These are phyloP conservation scores for Silene noctiflora DNA, from an alignment of 179 eudicot genomes.

Conservation along the genomic window DNA sequence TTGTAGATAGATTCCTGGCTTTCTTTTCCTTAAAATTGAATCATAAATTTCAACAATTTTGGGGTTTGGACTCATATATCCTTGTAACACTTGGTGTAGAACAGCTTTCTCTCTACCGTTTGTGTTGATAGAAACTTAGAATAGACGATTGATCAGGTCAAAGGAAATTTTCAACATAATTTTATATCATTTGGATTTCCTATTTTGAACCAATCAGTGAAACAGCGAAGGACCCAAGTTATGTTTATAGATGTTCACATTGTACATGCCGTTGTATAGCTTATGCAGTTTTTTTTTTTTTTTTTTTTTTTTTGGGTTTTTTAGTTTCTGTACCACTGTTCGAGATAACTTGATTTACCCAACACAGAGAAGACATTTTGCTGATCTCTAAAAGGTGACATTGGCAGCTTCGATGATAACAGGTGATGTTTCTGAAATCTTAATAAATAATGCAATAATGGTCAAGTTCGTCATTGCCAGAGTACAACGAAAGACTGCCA, in stretches of 20 bases:
- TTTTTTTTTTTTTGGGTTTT: too few species aligned
- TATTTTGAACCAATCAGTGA: too few species aligned
- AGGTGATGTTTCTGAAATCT: not conserved
- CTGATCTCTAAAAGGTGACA: too few species aligned
- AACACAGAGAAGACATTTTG: too few species aligned
- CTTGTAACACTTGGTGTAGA: constrained; percentile 14
- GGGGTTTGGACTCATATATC: constrained; percentile 13
- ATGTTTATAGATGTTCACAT: too few species aligned
- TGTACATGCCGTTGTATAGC: too few species aligned
- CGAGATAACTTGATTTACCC: too few species aligned
- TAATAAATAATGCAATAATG: not conserved
- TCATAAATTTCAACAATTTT: not conserved
- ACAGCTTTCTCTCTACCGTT: not conserved
- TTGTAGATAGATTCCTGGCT: constrained; percentile 10
- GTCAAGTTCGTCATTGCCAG: not conserved
- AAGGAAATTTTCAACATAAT: not conserved
- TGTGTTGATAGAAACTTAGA: constrained; percentile 13
- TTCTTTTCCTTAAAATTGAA: not conserved
- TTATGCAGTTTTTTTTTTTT: too few species aligned
- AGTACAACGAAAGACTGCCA: not conserved
- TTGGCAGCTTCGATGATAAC: too few species aligned
- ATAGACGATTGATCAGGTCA: not conserved
- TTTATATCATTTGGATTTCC: not conserved
- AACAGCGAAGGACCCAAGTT: too few species aligned
- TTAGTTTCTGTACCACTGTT: too few species aligned